These are phyloP conservation scores for Phytopythium sindhum DNA, from an alignment of 352 stramenopile species.

Conservation along the genomic window DNA sequence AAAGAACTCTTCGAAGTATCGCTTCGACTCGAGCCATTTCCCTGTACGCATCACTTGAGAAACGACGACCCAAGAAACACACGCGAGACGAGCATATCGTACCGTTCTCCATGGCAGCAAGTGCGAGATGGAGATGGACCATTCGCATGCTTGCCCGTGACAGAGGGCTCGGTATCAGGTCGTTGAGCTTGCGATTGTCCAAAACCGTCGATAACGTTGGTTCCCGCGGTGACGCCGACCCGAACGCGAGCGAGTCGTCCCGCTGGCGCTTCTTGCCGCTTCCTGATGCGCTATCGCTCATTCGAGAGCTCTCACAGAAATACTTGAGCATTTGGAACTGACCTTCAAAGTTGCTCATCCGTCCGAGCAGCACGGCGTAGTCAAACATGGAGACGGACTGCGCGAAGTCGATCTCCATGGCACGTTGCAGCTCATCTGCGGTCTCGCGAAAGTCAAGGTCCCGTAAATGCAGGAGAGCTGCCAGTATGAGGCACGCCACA, in stretches of 20 bases:
- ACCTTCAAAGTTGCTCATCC: slow-evolving; percentile 35
- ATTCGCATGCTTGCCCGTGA: slow-evolving; percentile 14
- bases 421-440: slow-evolving; percentile 39
- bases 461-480: slow-evolving; percentile 39
- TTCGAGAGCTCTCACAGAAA: slow-evolving; percentile 17
- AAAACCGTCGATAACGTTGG: slow-evolving; percentile 12
- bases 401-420: slow-evolving; percentile 52
- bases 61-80: not conserved
- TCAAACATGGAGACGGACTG: slow-evolving; percentile 59
- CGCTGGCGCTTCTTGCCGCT: slow-evolving; percentile 14
- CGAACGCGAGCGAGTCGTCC: not conserved
- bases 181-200: slow-evolving; percentile 8
- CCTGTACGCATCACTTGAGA: slow-evolving; percentile 11
- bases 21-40: slow-evolving; percentile 33
- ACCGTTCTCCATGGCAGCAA: slow-evolving; percentile 47
- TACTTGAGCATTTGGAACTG: slow-evolving; percentile 67
- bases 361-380: slow-evolving; percentile 58
- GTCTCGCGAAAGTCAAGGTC: slow-evolving; percentile 35
- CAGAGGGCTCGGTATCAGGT: slow-evolving; percentile 19
- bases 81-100: slow-evolving; percentile 1
- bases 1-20: slow-evolving; percentile 36
- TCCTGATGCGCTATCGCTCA: not conserved
- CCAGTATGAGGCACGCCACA: slow-evolving; percentile 45
- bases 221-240: not conserved
- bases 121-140: slow-evolving; percentile 29